Evolutionary conservation across 1,284 basidiomycete genomes (phyloP).

Genomic region (Entoloma clypeatum): DNA sequence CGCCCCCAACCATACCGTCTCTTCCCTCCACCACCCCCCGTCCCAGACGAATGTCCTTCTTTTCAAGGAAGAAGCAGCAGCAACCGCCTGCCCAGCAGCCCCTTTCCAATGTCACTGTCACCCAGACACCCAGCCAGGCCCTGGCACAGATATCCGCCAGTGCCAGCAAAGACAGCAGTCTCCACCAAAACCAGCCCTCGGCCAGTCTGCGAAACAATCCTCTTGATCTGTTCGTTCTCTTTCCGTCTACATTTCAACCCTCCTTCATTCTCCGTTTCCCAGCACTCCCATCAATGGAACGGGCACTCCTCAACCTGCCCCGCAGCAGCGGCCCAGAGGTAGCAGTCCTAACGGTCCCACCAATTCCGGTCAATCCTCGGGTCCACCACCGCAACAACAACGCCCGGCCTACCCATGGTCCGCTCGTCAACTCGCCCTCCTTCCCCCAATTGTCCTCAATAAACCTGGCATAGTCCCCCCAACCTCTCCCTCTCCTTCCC

Average conservation of each 20-base stretch:
- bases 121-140: constrained; percentile 61
- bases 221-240: constrained; percentile 39
- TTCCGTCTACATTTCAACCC: constrained; percentile 4
- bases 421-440: constrained; percentile 61
- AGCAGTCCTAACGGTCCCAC: constrained; percentile 13
- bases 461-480: constrained; percentile 59
- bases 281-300: constrained; percentile 10
- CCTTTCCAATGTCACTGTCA: constrained; percentile 45
- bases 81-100: constrained; percentile 34
- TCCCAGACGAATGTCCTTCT: constrained; percentile 83
- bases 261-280: constrained; percentile 1
- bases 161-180: constrained; percentile 30
- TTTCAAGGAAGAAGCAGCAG: constrained; percentile 75
- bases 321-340: constrained; percentile 27
- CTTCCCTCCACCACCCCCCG: constrained; percentile 24
- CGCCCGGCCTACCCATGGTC: constrained; percentile 80
- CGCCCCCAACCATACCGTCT: constrained; percentile 28
- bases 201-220: constrained; percentile 29
- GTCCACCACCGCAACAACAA: constrained; percentile 36
- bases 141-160: constrained; percentile 51
- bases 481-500: constrained; percentile 67
- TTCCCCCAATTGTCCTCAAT: constrained; percentile 58
- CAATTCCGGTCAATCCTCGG: constrained; percentile 21
- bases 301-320: constrained; percentile 1
- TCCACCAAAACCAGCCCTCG: constrained; percentile 29